Evolutionary conservation across 225 moss, liverwort and hornwort species (phyloP).

Genomic region (Pseudisothecium myosuroides): DNA sequence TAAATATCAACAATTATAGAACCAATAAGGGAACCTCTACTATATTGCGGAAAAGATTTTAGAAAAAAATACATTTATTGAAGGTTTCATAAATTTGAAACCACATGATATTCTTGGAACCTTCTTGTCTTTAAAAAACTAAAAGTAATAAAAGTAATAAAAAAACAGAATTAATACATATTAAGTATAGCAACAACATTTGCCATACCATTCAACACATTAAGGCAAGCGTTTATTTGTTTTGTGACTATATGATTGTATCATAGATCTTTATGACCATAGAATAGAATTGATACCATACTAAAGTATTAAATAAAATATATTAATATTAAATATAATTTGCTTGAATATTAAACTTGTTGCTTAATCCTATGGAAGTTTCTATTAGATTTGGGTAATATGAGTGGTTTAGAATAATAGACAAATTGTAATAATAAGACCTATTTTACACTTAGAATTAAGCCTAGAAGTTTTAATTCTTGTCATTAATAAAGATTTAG

Average conservation of each 20-base stretch:
- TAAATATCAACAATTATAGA: background rate
- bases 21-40: fast-evolving
- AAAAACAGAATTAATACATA: too few relatives aligned
- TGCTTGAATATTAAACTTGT: background rate
- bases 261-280: background rate
- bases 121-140: too few relatives aligned
- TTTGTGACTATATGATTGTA: background rate
- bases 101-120: fast-evolving
- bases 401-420: background rate
- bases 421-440: background rate
- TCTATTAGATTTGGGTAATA: too few relatives aligned
- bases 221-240: background rate
- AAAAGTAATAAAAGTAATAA: background rate
- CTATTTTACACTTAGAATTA: fast-evolving
- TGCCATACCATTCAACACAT: background rate
- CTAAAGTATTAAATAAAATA: background rate
- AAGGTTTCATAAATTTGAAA: background rate
- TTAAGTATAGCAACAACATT: background rate
- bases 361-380: fast-evolving
- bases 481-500: background rate
- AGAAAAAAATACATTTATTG: fast-evolving
- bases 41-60: background rate
- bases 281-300: background rate
- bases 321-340: background rate
- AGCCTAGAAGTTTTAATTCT: background rate